Evolutionary conservation across 805 yeast species (phyloP).

Genomic region (Yueomyces sp.): DNA sequence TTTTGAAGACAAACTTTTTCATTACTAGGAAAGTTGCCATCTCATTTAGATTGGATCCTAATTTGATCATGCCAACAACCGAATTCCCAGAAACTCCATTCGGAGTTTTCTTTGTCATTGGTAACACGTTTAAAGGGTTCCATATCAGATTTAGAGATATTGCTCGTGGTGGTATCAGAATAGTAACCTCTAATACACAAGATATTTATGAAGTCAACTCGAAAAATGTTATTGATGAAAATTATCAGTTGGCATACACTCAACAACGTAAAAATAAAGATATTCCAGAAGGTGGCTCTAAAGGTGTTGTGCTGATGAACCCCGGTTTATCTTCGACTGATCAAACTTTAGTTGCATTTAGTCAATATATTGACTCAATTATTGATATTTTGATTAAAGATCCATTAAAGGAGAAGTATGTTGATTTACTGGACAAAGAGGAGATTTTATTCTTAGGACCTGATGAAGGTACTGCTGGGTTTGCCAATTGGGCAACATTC

Average conservation of each 20-base stretch:
- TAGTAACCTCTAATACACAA: constrained; percentile 72
- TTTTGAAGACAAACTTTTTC: constrained; percentile 88
- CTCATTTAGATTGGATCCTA: constrained; percentile 81
- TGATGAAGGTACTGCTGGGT: constrained; percentile 96
- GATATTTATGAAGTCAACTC: constrained; percentile 81
- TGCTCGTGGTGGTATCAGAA: constrained; percentile 96
- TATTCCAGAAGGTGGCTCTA: constrained; percentile 98
- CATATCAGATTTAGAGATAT: constrained; percentile 94
- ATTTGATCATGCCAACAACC: constrained; percentile 56
- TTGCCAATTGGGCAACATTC: constrained; percentile 93
- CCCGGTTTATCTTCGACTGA: constrained; percentile 59
- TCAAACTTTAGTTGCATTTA: constrained; percentile 72
- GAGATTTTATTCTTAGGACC: constrained; percentile 97
- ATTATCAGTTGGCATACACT: constrained; percentile 88
- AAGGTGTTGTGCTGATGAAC: constrained; percentile 86
- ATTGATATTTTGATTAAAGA: constrained; percentile 75
- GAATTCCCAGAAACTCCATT: constrained; percentile 90
- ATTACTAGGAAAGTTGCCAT: constrained; percentile 89
- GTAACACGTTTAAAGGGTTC: constrained; percentile 94
- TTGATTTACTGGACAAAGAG: constrained; percentile 69
- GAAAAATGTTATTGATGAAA: constrained; percentile 87
- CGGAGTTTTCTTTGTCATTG: constrained; percentile 92
- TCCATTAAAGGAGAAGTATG: constrained; percentile 69
- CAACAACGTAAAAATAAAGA: constrained; percentile 96
- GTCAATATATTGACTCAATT: constrained; percentile 84